Conservation (phyloP, 139 green algal genomes). For the Edaphochlamys debaryana region DNA sequence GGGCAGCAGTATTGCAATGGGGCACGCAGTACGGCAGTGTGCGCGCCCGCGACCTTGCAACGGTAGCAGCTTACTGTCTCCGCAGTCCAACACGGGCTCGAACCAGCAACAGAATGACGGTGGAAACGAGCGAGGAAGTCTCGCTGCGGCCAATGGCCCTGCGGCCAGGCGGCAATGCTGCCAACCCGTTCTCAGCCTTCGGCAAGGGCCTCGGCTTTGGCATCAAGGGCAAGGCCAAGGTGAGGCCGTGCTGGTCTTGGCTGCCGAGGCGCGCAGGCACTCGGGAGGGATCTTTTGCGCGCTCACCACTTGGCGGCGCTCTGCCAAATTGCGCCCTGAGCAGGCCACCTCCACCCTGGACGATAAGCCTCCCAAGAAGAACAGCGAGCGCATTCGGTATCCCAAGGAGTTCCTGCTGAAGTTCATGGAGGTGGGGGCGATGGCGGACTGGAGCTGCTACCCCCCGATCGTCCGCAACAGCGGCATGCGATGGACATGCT, state of each 20-base stretch:
- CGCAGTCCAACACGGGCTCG: too few species aligned
- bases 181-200: conserved; percentile 82
- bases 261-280: too few species aligned
- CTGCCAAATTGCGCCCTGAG: background rate
- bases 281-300: conserved; percentile 24
- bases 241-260: conserved; percentile 22
- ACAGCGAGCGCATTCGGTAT: conserved; percentile 71
- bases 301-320: background rate
- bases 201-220: conserved; percentile 72
- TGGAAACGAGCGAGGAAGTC: conserved; percentile 27
- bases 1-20: too few species aligned
- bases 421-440: conserved; percentile 78
- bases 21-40: too few species aligned
- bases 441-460: too few species aligned
- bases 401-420: conserved; percentile 77
- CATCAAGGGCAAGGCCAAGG: conserved; percentile 69
- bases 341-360: conserved; percentile 19
- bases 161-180: conserved; percentile 57
- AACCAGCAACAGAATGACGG: conserved; percentile 32
- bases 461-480: too few species aligned
- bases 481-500: too few species aligned
- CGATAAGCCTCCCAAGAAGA: conserved; percentile 64
- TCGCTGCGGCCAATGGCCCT: conserved; percentile 64
- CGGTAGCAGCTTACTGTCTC: too few species aligned
- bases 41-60: too few species aligned